Base-by-base conservation (phyloP, 768 basidiomycete species). In the Russula lepida region DNA sequence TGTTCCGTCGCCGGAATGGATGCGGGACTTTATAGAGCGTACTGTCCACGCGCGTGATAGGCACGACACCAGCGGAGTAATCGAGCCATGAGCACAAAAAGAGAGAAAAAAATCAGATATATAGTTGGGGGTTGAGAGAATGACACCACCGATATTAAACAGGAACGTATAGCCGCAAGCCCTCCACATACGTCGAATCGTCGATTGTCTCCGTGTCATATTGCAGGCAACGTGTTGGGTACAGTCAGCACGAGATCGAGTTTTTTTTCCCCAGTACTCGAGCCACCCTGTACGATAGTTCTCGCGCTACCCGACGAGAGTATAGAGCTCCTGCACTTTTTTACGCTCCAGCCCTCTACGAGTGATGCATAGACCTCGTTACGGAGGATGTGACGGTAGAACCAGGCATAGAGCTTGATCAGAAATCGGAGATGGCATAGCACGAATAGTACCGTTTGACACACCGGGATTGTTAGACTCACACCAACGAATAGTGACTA, bases 181-280 rank as follows among this genome's bases (percentile, higher is more conserved):
- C 28, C 54, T 65, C 82, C 81, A 71, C 81, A 77, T 66, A 83
- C 74, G 17, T 79, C 79, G n/a, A 79, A 78, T 62, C 74, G 17
- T 79, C 79, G n/a, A 79, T 78, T 62, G 78, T 78, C 66, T 78
- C 78, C 76, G 54, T 83, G 77, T 47, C 79, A 77, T 23, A 84
- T 71, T 0, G 85, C 86, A 2, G 86, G 83, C 46, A 82, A 72
- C n/a, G 83, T 76, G 65, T 82, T 79, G 13, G 82, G 83, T 6
- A 83, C 84, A 2, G 79, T 85, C 56, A 85, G 70, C 23, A 86
- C 73, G 69, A 83, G 86, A 69, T 88, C 85, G 4, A 88, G 71
- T 6, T 79, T 72, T 71, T 73, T 74, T 65, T 72, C 75, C 66
- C 74, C 74, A 73, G 30, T 73, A 68, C 33, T 67, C 69, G 66